These are phyloP conservation scores for Trametes meyenii DNA, from an alignment of 768 basidiomycete species.

Conservation along the genomic window DNA sequence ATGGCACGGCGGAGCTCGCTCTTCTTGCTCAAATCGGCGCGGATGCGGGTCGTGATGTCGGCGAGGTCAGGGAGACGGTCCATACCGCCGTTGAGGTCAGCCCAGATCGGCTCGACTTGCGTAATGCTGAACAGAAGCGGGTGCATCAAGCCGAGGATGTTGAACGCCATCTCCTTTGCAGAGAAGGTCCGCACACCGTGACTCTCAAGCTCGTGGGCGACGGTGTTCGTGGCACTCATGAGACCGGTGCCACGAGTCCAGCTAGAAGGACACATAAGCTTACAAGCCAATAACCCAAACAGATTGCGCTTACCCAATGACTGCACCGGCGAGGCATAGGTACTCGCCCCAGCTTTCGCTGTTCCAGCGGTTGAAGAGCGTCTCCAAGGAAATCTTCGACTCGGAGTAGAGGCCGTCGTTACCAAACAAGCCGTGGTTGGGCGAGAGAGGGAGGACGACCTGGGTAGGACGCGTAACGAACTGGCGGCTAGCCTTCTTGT, in stretches of 20 bases:
- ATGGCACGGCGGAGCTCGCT: conserved; percentile 93
- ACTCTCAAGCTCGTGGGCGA: conserved; percentile 91
- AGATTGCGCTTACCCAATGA: conserved; percentile 77
- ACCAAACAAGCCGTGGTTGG: conserved; percentile 97
- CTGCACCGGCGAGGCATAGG: conserved; percentile 95
- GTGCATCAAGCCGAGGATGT: conserved; percentile 98
- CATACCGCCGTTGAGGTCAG: conserved; percentile 98
- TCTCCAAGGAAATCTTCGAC: conserved; percentile 97
- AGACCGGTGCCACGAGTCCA: conserved; percentile 99
- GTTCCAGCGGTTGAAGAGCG: conserved; percentile 96
- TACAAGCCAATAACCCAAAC: neutral
- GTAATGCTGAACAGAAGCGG: conserved; percentile 99
- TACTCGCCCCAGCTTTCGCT: conserved; percentile 99
- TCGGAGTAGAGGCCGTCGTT: conserved; percentile 98
- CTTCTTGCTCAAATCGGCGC: conserved; percentile 77
- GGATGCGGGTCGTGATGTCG: conserved; percentile 87
- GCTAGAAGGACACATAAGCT: conserved; percentile 41
- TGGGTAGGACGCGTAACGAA: conserved; percentile 98
- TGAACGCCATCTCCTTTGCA: conserved; percentile 99
- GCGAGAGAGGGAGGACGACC: conserved; percentile 95
- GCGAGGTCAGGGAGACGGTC: conserved; percentile 95
- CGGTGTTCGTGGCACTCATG: conserved; percentile 93
- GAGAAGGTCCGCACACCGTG: conserved; percentile 98
- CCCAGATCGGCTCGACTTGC: conserved; percentile 99
- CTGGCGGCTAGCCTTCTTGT: conserved; percentile 94